A percentile compares a stretch with the other conserved stretches of the same genome.
Evolutionary conservation across 805 yeast species (phyloP).

Genomic region (Nakazawaea peltata): DNA sequence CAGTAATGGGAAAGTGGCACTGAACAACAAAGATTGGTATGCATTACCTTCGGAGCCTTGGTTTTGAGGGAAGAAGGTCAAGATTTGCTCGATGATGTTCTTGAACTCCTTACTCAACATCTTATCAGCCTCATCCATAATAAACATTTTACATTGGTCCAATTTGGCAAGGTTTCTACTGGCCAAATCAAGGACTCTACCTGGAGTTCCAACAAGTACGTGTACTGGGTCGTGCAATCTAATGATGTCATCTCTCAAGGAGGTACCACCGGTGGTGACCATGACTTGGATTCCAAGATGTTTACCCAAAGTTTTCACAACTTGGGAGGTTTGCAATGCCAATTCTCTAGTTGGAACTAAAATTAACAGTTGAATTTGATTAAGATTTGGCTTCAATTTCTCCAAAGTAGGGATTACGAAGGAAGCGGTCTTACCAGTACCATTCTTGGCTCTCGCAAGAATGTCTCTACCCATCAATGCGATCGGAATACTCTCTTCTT

Average conservation of each 20-base stretch:
- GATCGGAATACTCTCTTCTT: conserved; percentile 94
- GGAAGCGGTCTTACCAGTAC: conserved; percentile 98
- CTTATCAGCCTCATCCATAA: conserved; percentile 99
- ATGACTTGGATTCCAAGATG: conserved; percentile 88
- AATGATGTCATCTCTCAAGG: conserved; percentile 86
- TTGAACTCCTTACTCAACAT: conserved; percentile 89
- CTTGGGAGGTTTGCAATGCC: conserved; percentile 96
- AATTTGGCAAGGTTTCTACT: conserved; percentile 82
- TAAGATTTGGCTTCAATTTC: conserved; percentile 73
- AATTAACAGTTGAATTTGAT: conserved; percentile 85
- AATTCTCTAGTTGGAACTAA: conserved; percentile 97
- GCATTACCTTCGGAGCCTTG: conserved; percentile 28
- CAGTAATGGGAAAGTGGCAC: conserved; percentile 94
- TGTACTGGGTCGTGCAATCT: conserved; percentile 92
- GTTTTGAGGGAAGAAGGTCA: conserved; percentile 62
- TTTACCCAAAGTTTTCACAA: conserved; percentile 90
- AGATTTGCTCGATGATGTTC: conserved; percentile 77
- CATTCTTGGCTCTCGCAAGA: conserved; percentile 95
- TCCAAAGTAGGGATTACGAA: conserved; percentile 91
- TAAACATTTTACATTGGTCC: conserved; percentile 76
- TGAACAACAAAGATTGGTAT: conserved; percentile 80
- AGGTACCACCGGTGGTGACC: conserved; percentile 99
- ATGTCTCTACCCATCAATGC: conserved; percentile 94
- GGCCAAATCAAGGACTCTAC: conserved; percentile 92
- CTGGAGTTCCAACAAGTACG: conserved; percentile 94